Evolutionary conservation across 495 filamentous ascomycete genomes (phyloP), one percentile per base, ranked within the genome.

Genomic region (Xylona heveae): DNA sequence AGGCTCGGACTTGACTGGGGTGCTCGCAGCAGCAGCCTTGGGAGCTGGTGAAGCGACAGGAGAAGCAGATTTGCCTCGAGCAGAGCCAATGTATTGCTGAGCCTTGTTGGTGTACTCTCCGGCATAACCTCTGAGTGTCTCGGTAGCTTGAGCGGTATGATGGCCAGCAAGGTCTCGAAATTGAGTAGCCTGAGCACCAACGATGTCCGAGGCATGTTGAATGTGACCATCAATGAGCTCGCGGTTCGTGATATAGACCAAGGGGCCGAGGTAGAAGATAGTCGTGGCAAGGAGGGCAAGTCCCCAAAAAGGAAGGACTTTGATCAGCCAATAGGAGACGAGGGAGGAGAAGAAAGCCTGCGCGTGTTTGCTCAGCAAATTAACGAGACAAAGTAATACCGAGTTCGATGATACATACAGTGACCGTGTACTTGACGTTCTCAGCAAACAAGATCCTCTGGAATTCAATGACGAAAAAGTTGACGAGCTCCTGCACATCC

Each of bases 381-480:
- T 2, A 31, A 21, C 20, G 38, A 1, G 27, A 19, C 6, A 13
- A 2, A 30, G 18, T 30, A 20, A 35, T 19, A 26, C 31, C 29
- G 40, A 27, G 35, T 36, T 35, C 13, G 34, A 27, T 28, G 23
- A 33, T 28, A 62, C 81, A 55, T 71, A 94, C 84, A 38, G 68
- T 70, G 54, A 69, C 51, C 2, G 88, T 91, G 41, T 69, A 72
- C 35, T 67, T 59, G 30, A 91, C 60, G 46, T 95, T 95, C 70
- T 99, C 88, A 31, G 74, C 88, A 42, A 91, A 99, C 33, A 95
- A 42, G 44, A 99, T 68, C 37, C 90, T 72, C 66, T 99, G 88
- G 50, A 79, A 72, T 58, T 99, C 88, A 40, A 99, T 82, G 41
- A 93, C 64, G 56, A 94, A 82, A 58, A 99, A 99, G 65, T 99